Conservation (phyloP, 257 asterid species). For the Penstemon eatonii region DNA sequence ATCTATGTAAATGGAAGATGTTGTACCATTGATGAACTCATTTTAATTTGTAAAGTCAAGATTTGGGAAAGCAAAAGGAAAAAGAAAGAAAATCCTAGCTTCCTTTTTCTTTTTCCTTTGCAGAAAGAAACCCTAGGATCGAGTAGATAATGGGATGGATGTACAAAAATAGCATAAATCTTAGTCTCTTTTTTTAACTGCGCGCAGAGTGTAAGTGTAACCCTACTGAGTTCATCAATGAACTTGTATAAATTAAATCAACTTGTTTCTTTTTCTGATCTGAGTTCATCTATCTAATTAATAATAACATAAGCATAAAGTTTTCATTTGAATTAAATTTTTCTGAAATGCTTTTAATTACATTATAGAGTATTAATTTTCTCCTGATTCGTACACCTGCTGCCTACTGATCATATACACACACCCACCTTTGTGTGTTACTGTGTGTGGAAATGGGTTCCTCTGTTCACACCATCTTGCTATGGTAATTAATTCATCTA, state of each 20-base stretch:
- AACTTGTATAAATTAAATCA: neutral
- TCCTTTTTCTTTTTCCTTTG: neutral
- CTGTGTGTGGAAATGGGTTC: conserved; percentile 35
- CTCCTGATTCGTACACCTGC: conserved; percentile 24
- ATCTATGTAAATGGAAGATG: neutral
- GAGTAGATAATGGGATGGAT: neutral
- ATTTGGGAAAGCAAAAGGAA: conserved; percentile 19
- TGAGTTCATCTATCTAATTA: neutral
- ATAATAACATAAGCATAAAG: no score
- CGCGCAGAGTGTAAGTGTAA: no score
- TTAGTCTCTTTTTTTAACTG: neutral
- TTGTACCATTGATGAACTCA: neutral
- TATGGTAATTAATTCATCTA: neutral
- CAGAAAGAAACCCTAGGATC: conserved; percentile 37
- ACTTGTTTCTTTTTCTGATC: neutral
- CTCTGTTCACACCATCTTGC: conserved; percentile 37
- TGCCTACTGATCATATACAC: conserved; percentile 33
- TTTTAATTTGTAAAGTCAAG: neutral
- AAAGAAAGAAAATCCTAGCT: neutral
- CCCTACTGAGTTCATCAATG: no score
- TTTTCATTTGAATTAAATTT: neutral
- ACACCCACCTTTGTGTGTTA: conserved; percentile 14
- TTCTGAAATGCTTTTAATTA: neutral
- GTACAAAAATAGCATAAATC: conserved; percentile 25
- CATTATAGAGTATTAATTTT: conserved; percentile 24